Percentiles rank a stretch among this genome's conserved stretches.
Conservation (phyloP, 2,329 filamentous ascomycete species). For the Colletotrichum australisinense region DNA sequence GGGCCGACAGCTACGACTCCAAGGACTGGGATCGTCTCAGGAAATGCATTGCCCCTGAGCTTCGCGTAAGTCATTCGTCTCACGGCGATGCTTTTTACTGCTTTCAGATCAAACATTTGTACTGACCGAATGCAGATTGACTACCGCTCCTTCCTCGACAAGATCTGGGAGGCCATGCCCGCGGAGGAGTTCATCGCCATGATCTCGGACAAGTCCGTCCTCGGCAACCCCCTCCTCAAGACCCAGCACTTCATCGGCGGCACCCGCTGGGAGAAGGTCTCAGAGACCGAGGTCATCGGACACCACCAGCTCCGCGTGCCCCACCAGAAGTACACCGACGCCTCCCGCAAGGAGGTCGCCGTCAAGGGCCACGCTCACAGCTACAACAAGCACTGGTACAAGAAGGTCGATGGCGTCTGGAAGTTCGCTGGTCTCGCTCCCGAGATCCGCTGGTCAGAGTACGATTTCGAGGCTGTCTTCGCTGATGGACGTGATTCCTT, state of each 20-base stretch:
- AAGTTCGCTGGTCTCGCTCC: conserved; percentile 69
- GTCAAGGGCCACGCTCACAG: conserved; percentile 72
- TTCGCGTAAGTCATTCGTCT: conserved; percentile 59
- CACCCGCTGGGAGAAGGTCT: conserved; percentile 67
- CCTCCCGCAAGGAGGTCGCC: conserved; percentile 56
- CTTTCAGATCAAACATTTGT: rapidly evolving
- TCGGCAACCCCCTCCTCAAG: conserved; percentile 70
- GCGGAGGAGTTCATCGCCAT: conserved; percentile 71
- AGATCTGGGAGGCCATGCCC: conserved; percentile 70
- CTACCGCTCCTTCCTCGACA: conserved; percentile 72
- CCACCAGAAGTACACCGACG: conserved; percentile 70
- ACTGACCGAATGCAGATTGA: conserved; percentile 65
- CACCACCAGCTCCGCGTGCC: conserved; percentile 71
- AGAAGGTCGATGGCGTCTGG: conserved; percentile 69
- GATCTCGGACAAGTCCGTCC: conserved; percentile 65
- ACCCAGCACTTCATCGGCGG: conserved; percentile 75
- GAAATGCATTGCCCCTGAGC: conserved; percentile 62
- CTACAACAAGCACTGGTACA: conserved; percentile 68
- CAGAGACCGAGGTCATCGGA: conserved; percentile 69
- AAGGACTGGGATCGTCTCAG: conserved; percentile 71
- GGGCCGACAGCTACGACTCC: conserved; percentile 74
- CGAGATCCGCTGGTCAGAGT: conserved; percentile 67
- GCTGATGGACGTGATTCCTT: conserved; percentile 33
- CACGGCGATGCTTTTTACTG: conserved; percentile 56
- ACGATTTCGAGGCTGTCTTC: conserved; percentile 69